Evolutionary conservation across 2,329 filamentous ascomycete genomes (phyloP).

Genomic region (Pestalotiopsis sp.): DNA sequence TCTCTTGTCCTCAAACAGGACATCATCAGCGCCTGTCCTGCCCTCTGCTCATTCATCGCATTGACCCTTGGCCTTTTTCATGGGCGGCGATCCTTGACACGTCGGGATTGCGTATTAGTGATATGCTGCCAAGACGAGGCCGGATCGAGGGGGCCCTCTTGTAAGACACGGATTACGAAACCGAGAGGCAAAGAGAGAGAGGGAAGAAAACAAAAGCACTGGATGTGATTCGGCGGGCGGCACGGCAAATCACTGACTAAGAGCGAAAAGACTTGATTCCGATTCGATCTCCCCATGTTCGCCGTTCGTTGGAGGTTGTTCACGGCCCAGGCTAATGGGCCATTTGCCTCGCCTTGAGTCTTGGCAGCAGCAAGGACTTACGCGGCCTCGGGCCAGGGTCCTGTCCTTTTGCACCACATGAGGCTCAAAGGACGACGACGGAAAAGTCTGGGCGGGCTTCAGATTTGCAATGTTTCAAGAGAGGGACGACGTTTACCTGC

Average conservation of each 20-base stretch:
- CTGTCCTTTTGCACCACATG: not conserved
- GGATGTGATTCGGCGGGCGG: not conserved
- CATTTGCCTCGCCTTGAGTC: not conserved
- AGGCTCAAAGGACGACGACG: not conserved
- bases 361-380: not conserved
- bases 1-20: not conserved
- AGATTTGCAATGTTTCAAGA: not conserved
- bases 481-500: not conserved
- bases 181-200: not conserved
- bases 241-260: not conserved
- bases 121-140: not conserved
- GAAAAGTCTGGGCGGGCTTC: not conserved
- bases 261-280: not conserved
- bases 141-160: not conserved
- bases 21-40: not conserved
- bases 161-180: not conserved
- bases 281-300: not conserved
- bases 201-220: not conserved
- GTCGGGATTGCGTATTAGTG: not conserved
- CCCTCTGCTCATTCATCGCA: not conserved
- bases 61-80: not conserved
- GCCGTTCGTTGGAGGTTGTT: not conserved
- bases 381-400: slow-evolving; percentile 2
- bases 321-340: not conserved
- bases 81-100: not conserved